Evolutionary conservation across 2,329 filamentous ascomycete genomes (phyloP), one percentile per base, ranked within the genome.

Genomic region (Drechslera avenae): DNA sequence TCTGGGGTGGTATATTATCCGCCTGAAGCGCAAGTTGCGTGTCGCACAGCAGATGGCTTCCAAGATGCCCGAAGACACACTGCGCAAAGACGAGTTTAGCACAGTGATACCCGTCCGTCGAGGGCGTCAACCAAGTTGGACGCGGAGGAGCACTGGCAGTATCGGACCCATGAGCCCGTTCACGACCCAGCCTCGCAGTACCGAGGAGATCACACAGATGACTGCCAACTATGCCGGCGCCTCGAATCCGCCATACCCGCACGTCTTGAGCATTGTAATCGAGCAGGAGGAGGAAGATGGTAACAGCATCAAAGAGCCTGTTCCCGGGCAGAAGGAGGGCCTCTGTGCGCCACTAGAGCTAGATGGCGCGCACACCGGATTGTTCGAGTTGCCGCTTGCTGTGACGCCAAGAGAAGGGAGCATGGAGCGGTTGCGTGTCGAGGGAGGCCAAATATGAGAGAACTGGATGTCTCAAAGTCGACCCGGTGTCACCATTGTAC

Each of bases 311-410:
- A 37, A 46, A 14, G 58, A 67, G 46, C 65, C 65, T 17, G 64
- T 68, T 16, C 58, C 60, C 1, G 65, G 65, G n/a, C 63, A 68
- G 32, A 51, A 40, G 18, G 66, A 68, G 40, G 66, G 66, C 4
- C 28, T 68, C 17, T 56, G 39, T 12, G 57, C 46, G 40, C 57
- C 66, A 17, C 36, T 68, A 31, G 66, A 68, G 34, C 33, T 68
- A 33, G 66, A 67, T 34, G 62, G 61, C 3, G 42, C 49, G 26
- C 41, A 34, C 3, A 57, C 55, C 14, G 54, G 46, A 13, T 44
- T 64, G 10, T 50, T 59, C 5, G 64, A 68, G 50, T 41, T 63
- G 50, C 64, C 65, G 26, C 48, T 47, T 12, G 60, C 48, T 34
- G 45, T 64, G 23, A 67, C 63, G 33, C 63, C 62, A 12, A 52